A percentile compares a stretch with the other conserved stretches of the same genome.
These are phyloP conservation scores for Suillus lakei DNA, from an alignment of 768 basidiomycete genomes.

Conservation along the genomic window DNA sequence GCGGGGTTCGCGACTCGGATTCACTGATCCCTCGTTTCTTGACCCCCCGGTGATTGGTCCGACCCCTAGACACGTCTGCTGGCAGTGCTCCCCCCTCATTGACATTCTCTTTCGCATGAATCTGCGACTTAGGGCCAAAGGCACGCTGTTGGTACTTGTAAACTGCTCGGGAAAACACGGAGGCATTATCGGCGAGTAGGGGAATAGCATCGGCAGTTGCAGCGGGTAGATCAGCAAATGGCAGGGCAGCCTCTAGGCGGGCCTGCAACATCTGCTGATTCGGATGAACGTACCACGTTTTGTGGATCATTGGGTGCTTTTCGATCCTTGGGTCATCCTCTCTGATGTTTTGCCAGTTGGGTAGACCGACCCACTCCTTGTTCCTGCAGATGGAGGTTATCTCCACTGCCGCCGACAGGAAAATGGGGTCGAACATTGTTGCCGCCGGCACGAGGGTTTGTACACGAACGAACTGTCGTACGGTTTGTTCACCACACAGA, in stretches of 20 bases:
- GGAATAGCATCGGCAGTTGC: background rate
- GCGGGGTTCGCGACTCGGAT: background rate
- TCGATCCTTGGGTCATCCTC: conserved; percentile 1
- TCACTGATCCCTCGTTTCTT: background rate
- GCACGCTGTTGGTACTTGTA: background rate
- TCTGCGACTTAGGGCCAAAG: background rate
- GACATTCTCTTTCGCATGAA: background rate
- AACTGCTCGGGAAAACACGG: background rate
- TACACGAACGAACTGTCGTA: background rate
- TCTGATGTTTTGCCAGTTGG: background rate
- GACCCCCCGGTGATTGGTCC: background rate
- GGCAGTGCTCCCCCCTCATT: background rate
- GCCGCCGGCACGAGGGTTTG: background rate
- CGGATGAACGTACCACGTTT: background rate
- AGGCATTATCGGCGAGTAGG: background rate
- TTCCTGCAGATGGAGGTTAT: background rate
- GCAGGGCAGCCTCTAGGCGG: background rate
- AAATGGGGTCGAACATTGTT: conserved; percentile 1
- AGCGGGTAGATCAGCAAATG: background rate
- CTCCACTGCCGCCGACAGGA: background rate
- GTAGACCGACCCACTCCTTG: background rate
- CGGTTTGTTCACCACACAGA: background rate
- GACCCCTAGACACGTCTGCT: background rate
- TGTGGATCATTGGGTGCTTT: background rate
- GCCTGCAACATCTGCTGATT: background rate